phyloP scores from a whole-genome alignment of 495 filamentous ascomycete genomes.

The Astrothelium macrocarpum region DNA sequence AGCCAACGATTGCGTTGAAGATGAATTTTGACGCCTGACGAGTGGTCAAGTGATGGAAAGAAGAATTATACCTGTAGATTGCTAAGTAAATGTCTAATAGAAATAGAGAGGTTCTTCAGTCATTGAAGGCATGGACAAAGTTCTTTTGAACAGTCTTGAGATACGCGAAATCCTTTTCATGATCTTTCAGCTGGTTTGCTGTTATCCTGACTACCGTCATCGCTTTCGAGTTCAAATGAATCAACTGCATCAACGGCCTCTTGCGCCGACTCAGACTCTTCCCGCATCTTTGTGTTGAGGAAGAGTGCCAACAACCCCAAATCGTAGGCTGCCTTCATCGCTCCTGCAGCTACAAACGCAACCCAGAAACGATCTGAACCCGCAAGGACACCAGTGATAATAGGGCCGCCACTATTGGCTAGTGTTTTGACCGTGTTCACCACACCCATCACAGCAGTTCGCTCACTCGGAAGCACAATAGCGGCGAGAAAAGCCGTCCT shows the following conservation, averaged over 20 bases:
- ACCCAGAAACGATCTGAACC: conserved; percentile 54
- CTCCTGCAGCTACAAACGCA: conserved; percentile 62
- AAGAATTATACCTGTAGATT: neutral
- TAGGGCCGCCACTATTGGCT: conserved; percentile 44
- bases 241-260: neutral
- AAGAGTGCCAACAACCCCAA: conserved; percentile 64
- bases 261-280: neutral
- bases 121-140: too few species aligned
- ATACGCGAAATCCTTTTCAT: neutral
- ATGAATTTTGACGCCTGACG: conserved; percentile 60
- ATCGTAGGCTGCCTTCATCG: conserved; percentile 62
- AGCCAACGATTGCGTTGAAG: conserved; percentile 86
- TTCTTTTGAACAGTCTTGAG: neutral
- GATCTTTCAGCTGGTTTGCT: neutral
- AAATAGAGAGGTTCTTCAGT: neutral
- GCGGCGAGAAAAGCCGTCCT: conserved; percentile 70
- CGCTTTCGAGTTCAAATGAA: conserved; percentile 1
- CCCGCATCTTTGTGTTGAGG: conserved; percentile 18
- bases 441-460: conserved; percentile 52
- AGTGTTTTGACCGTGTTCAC: conserved; percentile 28
- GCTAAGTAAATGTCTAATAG: neutral
- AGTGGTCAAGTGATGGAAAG: neutral
- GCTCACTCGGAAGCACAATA: conserved; percentile 58
- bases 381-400: conserved; percentile 61
- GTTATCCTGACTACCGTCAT: neutral